Conservation (phyloP, 495 filamentous ascomycete species). For the Neurospora cerealis region DNA sequence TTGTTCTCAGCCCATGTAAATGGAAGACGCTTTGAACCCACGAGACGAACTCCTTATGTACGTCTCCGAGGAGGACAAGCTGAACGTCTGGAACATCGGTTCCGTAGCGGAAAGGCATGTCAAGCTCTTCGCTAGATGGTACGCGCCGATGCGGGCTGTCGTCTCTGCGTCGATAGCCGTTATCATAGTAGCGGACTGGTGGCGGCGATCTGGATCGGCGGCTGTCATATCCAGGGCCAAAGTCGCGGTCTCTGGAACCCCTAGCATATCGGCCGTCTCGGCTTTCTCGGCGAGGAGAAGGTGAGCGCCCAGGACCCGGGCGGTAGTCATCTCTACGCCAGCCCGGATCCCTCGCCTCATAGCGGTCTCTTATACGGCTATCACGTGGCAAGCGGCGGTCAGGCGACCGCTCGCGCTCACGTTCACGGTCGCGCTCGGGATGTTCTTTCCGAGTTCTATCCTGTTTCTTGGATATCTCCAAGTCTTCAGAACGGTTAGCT, state of each 20-base stretch:
- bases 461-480: constrained; percentile 81
- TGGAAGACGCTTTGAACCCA: constrained; percentile 73
- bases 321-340: constrained; percentile 58
- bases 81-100: constrained; percentile 86
- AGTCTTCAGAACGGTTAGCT: constrained; percentile 46
- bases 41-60: constrained; percentile 69
- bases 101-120: constrained; percentile 63
- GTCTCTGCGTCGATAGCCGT: constrained; percentile 52
- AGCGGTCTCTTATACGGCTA: constrained; percentile 18
- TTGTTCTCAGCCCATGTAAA: constrained; percentile 57
- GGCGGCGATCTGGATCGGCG: constrained; percentile 51
- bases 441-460: constrained; percentile 60
- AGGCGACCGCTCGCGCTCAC: constrained; percentile 20
- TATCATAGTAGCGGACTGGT: constrained; percentile 31
- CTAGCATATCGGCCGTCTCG: constrained; percentile 29
- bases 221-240: constrained; percentile 28
- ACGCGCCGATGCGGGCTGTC: constrained; percentile 50
- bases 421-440: neutral
- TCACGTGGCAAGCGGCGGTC: constrained; percentile 18
- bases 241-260: constrained; percentile 28
- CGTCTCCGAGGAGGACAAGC: constrained; percentile 68
- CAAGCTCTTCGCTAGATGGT: constrained; percentile 48
- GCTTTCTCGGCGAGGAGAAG: constrained; percentile 37
- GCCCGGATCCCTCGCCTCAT: constrained; percentile 33
- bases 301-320: constrained; percentile 33